Evolutionary conservation across 1,284 basidiomycete species (phyloP).

Genomic region (Anthracocystis setariae): DNA sequence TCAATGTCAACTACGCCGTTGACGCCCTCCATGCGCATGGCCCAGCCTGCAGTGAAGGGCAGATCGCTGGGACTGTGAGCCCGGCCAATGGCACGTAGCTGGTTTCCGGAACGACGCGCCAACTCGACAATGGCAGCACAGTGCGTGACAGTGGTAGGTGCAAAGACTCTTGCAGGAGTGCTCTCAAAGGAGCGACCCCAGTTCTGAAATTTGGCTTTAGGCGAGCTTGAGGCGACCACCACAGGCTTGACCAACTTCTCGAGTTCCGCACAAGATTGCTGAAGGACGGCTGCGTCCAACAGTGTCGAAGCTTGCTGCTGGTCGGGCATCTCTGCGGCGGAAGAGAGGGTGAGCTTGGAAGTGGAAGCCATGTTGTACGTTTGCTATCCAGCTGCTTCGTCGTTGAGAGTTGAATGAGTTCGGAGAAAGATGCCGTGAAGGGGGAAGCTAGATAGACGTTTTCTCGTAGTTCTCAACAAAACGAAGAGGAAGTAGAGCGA

Average conservation of each 20-base stretch:
- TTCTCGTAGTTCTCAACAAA: no score
- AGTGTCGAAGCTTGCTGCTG: conserved; percentile 7
- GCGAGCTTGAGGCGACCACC: conserved; percentile 32
- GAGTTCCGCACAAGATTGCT: conserved; percentile 24
- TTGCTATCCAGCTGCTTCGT: neutral
- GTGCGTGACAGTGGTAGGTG: conserved; percentile 78
- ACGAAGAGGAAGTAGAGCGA: no score
- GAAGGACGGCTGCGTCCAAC: conserved; percentile 29
- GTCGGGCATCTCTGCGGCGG: neutral
- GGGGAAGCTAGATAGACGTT: no score
- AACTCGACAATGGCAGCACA: conserved; percentile 84
- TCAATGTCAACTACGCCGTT: conserved; percentile 55
- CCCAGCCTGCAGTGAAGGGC: conserved; percentile 63
- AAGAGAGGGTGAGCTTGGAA: conserved; percentile 28
- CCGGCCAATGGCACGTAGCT: conserved; percentile 84
- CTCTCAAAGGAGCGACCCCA: conserved; percentile 72
- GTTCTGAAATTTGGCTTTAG: conserved; percentile 69
- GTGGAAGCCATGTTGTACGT: conserved; percentile 35
- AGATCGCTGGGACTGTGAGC: conserved; percentile 94
- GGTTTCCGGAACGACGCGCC: conserved; percentile 78
- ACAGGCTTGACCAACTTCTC: conserved; percentile 29
- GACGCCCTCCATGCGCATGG: conserved; percentile 62
- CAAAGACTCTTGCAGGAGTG: conserved; percentile 74
- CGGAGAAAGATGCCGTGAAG: neutral
- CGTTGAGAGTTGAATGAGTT: neutral